These are phyloP conservation scores for Saksenaea vasiformis DNA, from an alignment of 371 early-diverging fungal species.

Conservation along the genomic window DNA sequence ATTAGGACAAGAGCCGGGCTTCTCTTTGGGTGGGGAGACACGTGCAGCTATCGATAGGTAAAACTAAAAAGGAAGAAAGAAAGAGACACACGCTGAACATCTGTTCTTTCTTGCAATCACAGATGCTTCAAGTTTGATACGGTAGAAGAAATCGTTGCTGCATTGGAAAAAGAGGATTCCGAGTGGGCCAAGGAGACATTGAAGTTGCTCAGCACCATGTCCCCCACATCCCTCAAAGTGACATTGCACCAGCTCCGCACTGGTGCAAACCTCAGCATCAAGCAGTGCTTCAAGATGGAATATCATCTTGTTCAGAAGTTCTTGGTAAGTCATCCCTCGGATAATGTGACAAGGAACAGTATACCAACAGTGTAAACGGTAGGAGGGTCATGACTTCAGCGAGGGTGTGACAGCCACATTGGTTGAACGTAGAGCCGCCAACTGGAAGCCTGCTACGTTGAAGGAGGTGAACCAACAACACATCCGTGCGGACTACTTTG, in stretches of 20 bases:
- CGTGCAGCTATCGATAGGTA: conserved; percentile 78
- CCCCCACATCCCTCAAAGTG: conserved; percentile 91
- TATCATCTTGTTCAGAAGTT: conserved; percentile 80
- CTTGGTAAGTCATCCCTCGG: conserved; percentile 44
- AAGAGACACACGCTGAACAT: not conserved
- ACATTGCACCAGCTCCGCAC: conserved; percentile 81
- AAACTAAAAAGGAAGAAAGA: not conserved
- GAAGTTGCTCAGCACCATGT: conserved; percentile 63
- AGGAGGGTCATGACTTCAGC: conserved; percentile 79
- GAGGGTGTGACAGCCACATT: conserved; percentile 87
- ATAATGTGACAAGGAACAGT: not conserved
- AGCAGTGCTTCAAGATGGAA: conserved; percentile 87
- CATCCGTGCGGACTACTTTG: conserved; percentile 65
- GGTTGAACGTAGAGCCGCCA: conserved; percentile 66
- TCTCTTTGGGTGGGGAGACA: conserved; percentile 62
- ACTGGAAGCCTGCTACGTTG: conserved; percentile 77
- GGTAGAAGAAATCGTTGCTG: conserved; percentile 80
- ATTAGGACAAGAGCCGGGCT: conserved; percentile 26
- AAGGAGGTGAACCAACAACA: conserved; percentile 52
- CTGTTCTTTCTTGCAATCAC: not conserved
- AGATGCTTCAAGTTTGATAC: conserved; percentile 83
- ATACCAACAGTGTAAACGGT: not conserved
- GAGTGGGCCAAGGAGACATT: conserved; percentile 78
- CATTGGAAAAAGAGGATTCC: conserved; percentile 68
- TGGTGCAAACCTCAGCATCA: conserved; percentile 72